Percentiles rank a stretch among this genome's conserved stretches.
phyloP scores from a whole-genome alignment of 139 green algal species.

The Chlorella sp. region DNA sequence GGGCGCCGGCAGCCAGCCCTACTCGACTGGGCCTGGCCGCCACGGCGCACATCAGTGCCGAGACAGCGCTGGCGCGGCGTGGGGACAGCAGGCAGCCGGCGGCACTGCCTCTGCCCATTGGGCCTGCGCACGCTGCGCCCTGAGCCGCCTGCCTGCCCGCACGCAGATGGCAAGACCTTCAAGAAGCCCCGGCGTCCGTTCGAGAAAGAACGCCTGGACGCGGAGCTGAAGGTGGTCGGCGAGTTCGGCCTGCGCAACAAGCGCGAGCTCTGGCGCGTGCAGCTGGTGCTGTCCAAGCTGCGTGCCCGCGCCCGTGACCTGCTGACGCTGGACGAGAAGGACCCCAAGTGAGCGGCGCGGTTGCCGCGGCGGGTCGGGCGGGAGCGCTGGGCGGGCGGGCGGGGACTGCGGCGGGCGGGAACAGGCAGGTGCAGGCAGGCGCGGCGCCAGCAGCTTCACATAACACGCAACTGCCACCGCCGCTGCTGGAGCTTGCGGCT shows the following conservation, averaged over 20 bases:
- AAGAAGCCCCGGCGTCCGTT: conserved; percentile 99
- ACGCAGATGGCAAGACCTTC: conserved; percentile 98
- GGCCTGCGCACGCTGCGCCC: no score
- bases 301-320: conserved; percentile 93
- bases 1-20: no score
- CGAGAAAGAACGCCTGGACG: conserved; percentile 99
- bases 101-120: neutral
- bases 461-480: no score
- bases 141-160: no score
- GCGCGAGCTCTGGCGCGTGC: conserved; percentile 99
- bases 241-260: conserved; percentile 99
- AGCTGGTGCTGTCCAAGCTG: conserved; percentile 82
- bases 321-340: conserved; percentile 97
- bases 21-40: no score
- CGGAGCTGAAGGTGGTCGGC: conserved; percentile 99
- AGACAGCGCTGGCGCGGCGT: no score
- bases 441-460: no score
- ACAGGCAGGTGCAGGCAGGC: no score
- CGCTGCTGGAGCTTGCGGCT: no score
- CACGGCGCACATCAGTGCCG: no score
- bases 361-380: neutral
- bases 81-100: neutral
- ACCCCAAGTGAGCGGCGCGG: conserved; percentile 61
- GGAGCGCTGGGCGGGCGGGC: no score
- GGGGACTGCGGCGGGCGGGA: no score